Evolutionary conservation across 1,139 yeast genomes (phyloP).

Genomic region (Kodamaea sp.): DNA sequence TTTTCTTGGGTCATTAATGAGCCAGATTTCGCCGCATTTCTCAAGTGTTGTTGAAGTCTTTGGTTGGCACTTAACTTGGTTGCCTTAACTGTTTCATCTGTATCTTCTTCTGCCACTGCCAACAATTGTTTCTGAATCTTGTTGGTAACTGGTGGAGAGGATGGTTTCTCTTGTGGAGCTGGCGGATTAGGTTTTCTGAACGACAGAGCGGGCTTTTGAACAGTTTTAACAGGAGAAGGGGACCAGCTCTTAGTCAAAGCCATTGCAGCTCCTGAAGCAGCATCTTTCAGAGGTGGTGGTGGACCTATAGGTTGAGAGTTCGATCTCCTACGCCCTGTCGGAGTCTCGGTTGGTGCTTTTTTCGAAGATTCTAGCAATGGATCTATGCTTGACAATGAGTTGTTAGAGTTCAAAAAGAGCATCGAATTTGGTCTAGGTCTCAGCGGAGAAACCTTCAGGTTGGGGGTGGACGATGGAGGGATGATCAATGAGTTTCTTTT

Average conservation of each 20-base stretch:
- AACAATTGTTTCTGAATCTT: conserved; percentile 18
- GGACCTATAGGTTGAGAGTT: conserved; percentile 39
- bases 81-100: conserved; percentile 9
- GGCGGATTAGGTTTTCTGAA: conserved; percentile 11
- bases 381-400: conserved; percentile 17
- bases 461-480: conserved; percentile 9
- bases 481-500: conserved; percentile 18
- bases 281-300: conserved; percentile 9
- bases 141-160: conserved; percentile 10
- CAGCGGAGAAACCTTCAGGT: conserved; percentile 9
- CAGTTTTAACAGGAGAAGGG: background rate
- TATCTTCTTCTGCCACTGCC: conserved; percentile 26
- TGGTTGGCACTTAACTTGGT: conserved; percentile 38
- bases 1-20: conserved; percentile 41
- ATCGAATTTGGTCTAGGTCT: conserved; percentile 29
- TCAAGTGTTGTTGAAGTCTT: conserved; percentile 41
- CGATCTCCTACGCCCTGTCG: conserved; percentile 35
- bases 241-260: conserved; percentile 24
- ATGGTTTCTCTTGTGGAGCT: conserved; percentile 4
- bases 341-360: conserved; percentile 7
- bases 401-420: conserved; percentile 26
- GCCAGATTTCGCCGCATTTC: conserved; percentile 44
- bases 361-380: background rate
- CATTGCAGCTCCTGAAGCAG: conserved; percentile 40
- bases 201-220: conserved; percentile 16